Evolutionary conservation across 164 flowering plant species (phyloP), one percentile per base, ranked within the genome.

Genomic region (Dillenia turbinata): DNA sequence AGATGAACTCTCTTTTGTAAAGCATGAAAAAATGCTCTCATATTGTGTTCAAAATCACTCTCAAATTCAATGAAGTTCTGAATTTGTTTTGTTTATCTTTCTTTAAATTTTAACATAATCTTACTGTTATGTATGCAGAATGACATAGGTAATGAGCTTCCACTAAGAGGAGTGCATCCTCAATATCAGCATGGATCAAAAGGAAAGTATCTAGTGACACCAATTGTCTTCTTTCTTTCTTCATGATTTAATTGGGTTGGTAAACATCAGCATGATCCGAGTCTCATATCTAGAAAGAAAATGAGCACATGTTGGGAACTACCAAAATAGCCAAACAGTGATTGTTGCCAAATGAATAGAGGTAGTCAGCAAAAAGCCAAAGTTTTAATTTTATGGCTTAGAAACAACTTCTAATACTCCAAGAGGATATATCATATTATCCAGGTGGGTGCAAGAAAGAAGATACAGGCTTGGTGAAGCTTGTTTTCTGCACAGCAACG

Each of bases 61-160:
- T n/a, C n/a, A n/a, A n/a, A n/a, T n/a, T n/a, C n/a, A n/a, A n/a
- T n/a, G n/a, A n/a, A n/a, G n/a, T n/a, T n/a, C n/a, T n/a, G n/a
- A n/a, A n/a, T n/a, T n/a, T n/a, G n/a, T n/a, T n/a, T n/a, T n/a
- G n/a, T n/a, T n/a, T n/a, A n/a, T n/a, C n/a, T n/a, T n/a, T n/a
- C n/a, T n/a, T n/a, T n/a, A n/a, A n/a, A n/a, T n/a, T n/a, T n/a
- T n/a, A n/a, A n/a, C n/a, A n/a, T n/a, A n/a, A n/a, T n/a, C n/a
- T n/a, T n/a, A n/a, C n/a, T n/a, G n/a, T n/a, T n/a, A n/a, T n/a
- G 82, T 96, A 89, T 33, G 99, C 90, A 63, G 99, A 94, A 91
- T 64, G 92, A 87, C 55, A 97, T 92, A 6, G 89, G 84, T 69
- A 91, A 79, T 16, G 92, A 76, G 73, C 90, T 69, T 79, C 96